Evolutionary conservation across 768 basidiomycete genomes (phyloP).

Genomic region (Coprinopsis strossmayeri): DNA sequence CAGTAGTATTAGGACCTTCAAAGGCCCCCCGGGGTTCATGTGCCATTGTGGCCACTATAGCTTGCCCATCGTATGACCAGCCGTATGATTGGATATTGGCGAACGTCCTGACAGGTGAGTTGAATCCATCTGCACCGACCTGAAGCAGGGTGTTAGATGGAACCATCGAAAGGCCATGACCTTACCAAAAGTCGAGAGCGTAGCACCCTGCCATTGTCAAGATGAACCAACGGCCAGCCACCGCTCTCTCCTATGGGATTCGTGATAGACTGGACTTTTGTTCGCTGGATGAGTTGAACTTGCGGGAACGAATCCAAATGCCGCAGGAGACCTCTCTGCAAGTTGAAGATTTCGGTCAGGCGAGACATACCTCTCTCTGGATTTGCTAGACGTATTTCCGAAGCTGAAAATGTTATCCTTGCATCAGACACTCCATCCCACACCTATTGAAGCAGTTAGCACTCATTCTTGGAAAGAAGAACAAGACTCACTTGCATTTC

Average conservation of each 20-base stretch:
- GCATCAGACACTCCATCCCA: conserved; percentile 91
- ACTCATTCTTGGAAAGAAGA: neutral
- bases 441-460: conserved; percentile 38
- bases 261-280: conserved; percentile 67
- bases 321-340: conserved; percentile 78
- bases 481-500: conserved; percentile 71
- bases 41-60: conserved; percentile 81
- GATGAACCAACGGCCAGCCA: conserved; percentile 75
- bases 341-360: conserved; percentile 87
- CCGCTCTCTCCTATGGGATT: conserved; percentile 43
- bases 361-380: conserved; percentile 57
- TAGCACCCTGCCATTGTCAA: conserved; percentile 61
- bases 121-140: conserved; percentile 95
- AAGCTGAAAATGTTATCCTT: conserved; percentile 62
- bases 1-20: conserved; percentile 65
- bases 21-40: conserved; percentile 63
- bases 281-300: conserved; percentile 63
- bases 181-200: conserved; percentile 72
- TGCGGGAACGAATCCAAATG: conserved; percentile 46
- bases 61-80: conserved; percentile 87
- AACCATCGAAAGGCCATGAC: conserved; percentile 7
- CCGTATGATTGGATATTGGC: conserved; percentile 84
- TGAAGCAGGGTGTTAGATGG: conserved; percentile 20
- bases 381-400: conserved; percentile 32
- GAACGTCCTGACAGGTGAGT: conserved; percentile 87